Conservation (phyloP, 2,329 filamentous ascomycete genomes). For the Aureobasidium sp. region DNA sequence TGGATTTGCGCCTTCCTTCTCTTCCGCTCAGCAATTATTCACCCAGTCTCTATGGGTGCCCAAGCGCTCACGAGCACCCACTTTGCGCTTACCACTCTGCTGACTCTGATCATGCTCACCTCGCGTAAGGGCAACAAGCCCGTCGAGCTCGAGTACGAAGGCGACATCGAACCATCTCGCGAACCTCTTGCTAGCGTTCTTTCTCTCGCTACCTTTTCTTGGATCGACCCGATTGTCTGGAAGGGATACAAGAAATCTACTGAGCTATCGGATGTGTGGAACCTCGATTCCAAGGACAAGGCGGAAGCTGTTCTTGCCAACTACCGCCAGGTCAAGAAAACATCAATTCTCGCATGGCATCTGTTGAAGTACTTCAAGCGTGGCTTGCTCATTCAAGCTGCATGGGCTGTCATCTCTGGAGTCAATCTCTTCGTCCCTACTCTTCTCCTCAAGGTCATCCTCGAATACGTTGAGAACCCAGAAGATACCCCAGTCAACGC, state of each 20-base stretch:
- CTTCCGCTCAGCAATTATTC: slow-evolving; percentile 79
- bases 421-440: slow-evolving; percentile 88
- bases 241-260: slow-evolving; percentile 79
- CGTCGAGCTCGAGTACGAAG: slow-evolving; percentile 82
- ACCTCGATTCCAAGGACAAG: slow-evolving; percentile 80
- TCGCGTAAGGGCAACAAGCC: slow-evolving; percentile 89
- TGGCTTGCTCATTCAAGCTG: slow-evolving; percentile 66
- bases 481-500: slow-evolving; percentile 70
- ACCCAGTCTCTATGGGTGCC: slow-evolving; percentile 58
- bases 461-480: slow-evolving; percentile 89
- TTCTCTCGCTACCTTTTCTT: slow-evolving; percentile 79
- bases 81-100: slow-evolving; percentile 65
- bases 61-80: slow-evolving; percentile 62
- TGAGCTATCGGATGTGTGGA: slow-evolving; percentile 85
- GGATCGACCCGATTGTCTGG: slow-evolving; percentile 86
- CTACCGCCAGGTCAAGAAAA: slow-evolving; percentile 81
- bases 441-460: slow-evolving; percentile 78
- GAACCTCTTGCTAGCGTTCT: slow-evolving; percentile 85
- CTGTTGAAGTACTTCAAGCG: slow-evolving; percentile 77
- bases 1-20: slow-evolving; percentile 71
- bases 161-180: slow-evolving; percentile 74
- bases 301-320: slow-evolving; percentile 70
- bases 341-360: slow-evolving; percentile 69
- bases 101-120: slow-evolving; percentile 68
- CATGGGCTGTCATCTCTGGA: slow-evolving; percentile 71